Base-by-base conservation (phyloP, 139 green algal genomes). In the Cymbomonas tetramitiformis region DNA sequence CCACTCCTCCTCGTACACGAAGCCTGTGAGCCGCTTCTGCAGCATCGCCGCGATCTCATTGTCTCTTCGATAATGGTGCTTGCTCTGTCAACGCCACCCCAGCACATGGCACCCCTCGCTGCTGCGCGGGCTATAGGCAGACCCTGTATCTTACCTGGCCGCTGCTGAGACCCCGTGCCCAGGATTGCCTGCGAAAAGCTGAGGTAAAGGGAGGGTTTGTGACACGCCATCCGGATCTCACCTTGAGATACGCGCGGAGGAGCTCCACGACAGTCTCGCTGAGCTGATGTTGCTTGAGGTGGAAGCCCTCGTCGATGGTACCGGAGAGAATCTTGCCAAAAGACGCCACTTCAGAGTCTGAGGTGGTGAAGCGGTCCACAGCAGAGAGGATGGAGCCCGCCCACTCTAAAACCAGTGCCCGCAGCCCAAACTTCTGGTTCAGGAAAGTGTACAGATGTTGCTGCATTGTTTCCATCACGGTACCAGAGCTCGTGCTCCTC, bases 371-470 rank as follows among this genome's bases (percentile, higher is more conserved):
- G 30, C 46, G 46, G 38, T 57, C 63, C 30, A 62, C 18, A 4
- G 63, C 63, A 1, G 55, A 33, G 18, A 65, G 34, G 34, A 65
- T 58, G 46, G 40, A 51, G 3, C 15, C 38, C 1, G 48, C 46
- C 63, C 63, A 70, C 33, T 70, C 54, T 12, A 23, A 38, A 19
- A 64, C 61, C 29, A 70, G 33, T 47, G 56, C 38, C n/a, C 50
- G 47, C 15, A 70, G 21, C 25, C 63, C 63, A 12, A 65, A 70
- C 46, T 65, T 70, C 21, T 55, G 58, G 0, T 41, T 65, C 1
- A 70, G 44, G 46, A 56, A 70, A n/a, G 46, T 61, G 5, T 49
- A 43, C 46, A 70, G 34, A 40, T 70, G 63, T 48, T 70, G 62
- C 18, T 60, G 39, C 62, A 70, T 53, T 29, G 62, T 70, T 33